Evolutionary conservation across 2,329 filamentous ascomycete genomes (phyloP), one percentile per base, ranked within the genome.

Genomic region (Ceratocystis variospora): DNA sequence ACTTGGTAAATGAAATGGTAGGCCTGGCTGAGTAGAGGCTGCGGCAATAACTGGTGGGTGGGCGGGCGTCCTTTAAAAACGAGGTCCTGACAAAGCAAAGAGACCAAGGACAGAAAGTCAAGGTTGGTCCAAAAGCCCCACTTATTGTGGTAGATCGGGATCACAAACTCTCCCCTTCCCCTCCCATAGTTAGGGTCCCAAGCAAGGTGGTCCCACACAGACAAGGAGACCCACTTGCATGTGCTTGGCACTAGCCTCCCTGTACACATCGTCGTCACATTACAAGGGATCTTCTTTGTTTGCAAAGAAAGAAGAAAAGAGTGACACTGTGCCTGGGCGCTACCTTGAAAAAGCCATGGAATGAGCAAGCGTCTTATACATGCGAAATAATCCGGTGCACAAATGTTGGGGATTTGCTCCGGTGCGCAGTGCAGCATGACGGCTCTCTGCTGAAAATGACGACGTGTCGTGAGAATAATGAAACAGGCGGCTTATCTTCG

Each of bases 401-500:
- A 41, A 15, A 41, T 15, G 37, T 15, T 41, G 37, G 12, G 3
- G 37, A 1, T 15, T 41, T 12, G 37, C 37, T 41, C 37, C 15
- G 1, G 37, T 1, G 37, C 2, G 22, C 22, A 3, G 37, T 41
- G 37, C 37, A 41, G 37, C 37, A 41, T 8, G 37, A 0, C 37
- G 10, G 1, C 37, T 25, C 48, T 22, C 3, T 22, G 12, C 8
- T 50, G 10, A 17, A 57, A 59, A 37, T 8, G 28, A 59, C 44
- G 44, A 48, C 31, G 37, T 46, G 25, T 48, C n/a, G 22, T 63
- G 41, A 63, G n/a, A 45, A 31, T 48, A 46, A 48, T 50, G 44
- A 59, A 15, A 2, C 53, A 19, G 55, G 28, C 53, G 65, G 65
- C 19, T 62, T 50, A 66, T 66, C 65, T 66, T 66, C 46, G 48